Evolutionary conservation across 2,329 filamentous ascomycete genomes (phyloP), one percentile per base, ranked within the genome.

Genomic region (Paraphoma chrysanthemicola): DNA sequence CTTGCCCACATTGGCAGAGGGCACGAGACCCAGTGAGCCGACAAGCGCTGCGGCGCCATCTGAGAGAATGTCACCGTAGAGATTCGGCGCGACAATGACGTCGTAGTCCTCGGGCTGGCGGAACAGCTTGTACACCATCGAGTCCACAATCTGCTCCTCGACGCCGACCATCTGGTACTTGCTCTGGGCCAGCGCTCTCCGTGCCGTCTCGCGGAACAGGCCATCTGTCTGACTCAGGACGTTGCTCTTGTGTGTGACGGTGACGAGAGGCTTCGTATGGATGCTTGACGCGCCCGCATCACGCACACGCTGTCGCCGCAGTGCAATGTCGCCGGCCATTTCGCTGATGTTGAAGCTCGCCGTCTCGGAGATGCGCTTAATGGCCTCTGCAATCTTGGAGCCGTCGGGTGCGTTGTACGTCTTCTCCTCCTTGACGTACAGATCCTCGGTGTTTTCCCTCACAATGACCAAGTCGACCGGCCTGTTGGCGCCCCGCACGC

Each of bases 51-150:
- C 95, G 48, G 95, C 94, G 64, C 93, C 94, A 78, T 99, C 95
- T 2, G 93, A 97, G 39, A 99, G 85, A 67, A 99, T 95, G 79
- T 99, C 95, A 66, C 95, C 95, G 81, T 99, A 98, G 59, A 99
- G 86, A 81, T 98, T 98, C 50, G 94, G 95, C 8, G 94, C 95
- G 45, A 99, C 95, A 68, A 99, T 96, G 66, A 98, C 94, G 77
- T 99, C 95, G 87, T 98, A 99, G 73, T 90, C 90, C 72, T 90
- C 86, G 43, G 95, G 95, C 80, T 98, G 92, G 60, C 94, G 92
- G 88, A 98, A 98, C 54, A 99, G 90, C 84, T 98, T 98, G 87
- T 98, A 98, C 56, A 98, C 93, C 95, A 99, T 99, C 60, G 90
- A 94, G 81, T 99, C 95, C 62, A 99, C 94, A 68, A 99, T 99